Conservation (phyloP, 2,329 filamentous ascomycete genomes). For the Rhinocladiella mackenziei region DNA sequence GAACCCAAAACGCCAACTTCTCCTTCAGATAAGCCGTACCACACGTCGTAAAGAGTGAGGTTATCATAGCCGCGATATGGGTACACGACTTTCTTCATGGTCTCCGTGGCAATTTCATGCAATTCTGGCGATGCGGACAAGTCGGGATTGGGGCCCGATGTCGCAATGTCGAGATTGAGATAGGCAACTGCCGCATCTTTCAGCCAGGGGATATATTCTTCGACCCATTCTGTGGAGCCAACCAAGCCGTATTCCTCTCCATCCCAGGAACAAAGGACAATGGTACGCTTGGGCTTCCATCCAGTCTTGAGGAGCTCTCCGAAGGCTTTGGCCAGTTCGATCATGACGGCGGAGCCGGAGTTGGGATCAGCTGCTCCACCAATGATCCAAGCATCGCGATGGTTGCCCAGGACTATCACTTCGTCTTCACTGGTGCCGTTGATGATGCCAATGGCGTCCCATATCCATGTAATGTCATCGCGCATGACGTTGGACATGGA, state of each 20-base stretch:
- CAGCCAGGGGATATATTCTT: slow-evolving; percentile 46
- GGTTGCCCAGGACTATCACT: slow-evolving; percentile 51
- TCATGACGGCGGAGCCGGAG: slow-evolving; percentile 47
- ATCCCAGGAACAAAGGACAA: slow-evolving; percentile 40
- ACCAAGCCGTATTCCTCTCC: slow-evolving; percentile 39
- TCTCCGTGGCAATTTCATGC: slow-evolving; percentile 35
- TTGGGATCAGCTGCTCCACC: slow-evolving; percentile 53
- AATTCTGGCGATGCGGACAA: slow-evolving; percentile 41
- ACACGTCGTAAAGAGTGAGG: slow-evolving; percentile 46
- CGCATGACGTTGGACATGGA: slow-evolving; percentile 30
- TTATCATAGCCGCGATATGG: slow-evolving; percentile 38
- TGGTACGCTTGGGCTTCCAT: slow-evolving; percentile 51
- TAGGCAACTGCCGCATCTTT: slow-evolving; percentile 45
- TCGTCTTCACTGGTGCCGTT: slow-evolving; percentile 35
- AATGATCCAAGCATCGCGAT: slow-evolving; percentile 53
- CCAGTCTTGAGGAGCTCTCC: slow-evolving; percentile 45
- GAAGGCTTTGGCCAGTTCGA: slow-evolving; percentile 50
- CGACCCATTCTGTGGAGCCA: slow-evolving; percentile 47
- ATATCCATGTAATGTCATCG: slow-evolving; percentile 30
- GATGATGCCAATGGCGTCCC: slow-evolving; percentile 32
- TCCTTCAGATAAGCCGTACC: slow-evolving; percentile 35
- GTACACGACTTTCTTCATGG: slow-evolving; percentile 43
- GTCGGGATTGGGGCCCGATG: slow-evolving; percentile 42
- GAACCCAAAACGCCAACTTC: slow-evolving; percentile 43
- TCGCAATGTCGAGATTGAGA: slow-evolving; percentile 51